phyloP scores from a whole-genome alignment of 257 asterid species.

The Solanum ossicruentum region DNA sequence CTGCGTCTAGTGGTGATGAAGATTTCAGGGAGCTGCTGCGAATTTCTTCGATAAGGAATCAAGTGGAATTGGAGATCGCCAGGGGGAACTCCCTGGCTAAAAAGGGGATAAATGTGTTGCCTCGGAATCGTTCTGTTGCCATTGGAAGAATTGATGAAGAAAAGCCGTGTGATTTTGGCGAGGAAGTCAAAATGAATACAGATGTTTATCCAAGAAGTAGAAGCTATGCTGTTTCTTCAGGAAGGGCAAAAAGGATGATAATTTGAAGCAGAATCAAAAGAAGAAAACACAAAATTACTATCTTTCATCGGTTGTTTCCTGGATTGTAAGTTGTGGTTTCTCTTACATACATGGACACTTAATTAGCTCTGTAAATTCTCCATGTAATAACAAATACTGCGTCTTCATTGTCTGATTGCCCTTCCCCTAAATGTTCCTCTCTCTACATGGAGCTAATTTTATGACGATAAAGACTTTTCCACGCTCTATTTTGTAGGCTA shows the following conservation, averaged over 20 bases:
- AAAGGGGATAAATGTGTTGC: not conserved
- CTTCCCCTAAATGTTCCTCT: not conserved
- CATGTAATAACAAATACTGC: not conserved
- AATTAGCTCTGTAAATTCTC: not conserved
- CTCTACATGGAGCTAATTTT: not conserved
- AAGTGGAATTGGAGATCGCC: slow-evolving; percentile 1
- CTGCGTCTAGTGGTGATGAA: slow-evolving; percentile 8
- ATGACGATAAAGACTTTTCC: not conserved
- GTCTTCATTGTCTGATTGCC: not conserved
- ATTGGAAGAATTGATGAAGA: slow-evolving; percentile 10
- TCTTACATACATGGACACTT: not conserved
- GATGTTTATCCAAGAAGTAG: not conserved
- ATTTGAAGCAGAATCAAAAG: not conserved
- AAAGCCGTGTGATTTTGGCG: not conserved
- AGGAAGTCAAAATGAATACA: not conserved
- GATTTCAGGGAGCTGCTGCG: slow-evolving; percentile 35
- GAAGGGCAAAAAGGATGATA: not conserved
- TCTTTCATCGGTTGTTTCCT: not conserved
- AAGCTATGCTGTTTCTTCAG: not conserved
- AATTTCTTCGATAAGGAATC: slow-evolving; percentile 23
- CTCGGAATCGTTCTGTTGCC: not conserved
- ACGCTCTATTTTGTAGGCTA: too few relatives aligned
- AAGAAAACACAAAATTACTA: not conserved
- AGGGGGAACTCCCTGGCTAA: not conserved
- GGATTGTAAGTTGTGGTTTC: not conserved